phyloP scores from a whole-genome alignment of 495 filamentous ascomycete species.

The Aspergillus saccharolyticus region DNA sequence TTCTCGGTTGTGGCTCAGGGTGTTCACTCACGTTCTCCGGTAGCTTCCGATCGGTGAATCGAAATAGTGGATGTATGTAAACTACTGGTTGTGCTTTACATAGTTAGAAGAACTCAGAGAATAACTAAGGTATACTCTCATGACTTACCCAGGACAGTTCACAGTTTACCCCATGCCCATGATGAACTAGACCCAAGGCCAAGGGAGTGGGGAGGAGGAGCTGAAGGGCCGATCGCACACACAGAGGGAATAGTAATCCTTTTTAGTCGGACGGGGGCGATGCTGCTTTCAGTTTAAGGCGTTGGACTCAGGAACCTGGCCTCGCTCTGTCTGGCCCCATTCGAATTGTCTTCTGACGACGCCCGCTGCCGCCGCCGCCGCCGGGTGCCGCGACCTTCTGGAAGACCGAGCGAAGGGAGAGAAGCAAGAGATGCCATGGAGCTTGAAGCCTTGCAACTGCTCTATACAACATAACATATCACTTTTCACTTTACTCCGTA shows the following conservation, averaged over 20 bases:
- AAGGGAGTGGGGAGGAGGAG: conserved; percentile 2
- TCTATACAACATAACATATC: no score
- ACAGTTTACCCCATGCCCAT: no score
- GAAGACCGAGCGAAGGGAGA: conserved; percentile 16
- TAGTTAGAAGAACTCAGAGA: no score
- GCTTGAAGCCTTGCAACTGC: neutral
- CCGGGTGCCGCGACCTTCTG: conserved; percentile 20
- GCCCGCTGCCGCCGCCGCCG: conserved; percentile 11
- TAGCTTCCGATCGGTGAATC: neutral
- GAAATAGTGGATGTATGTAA: no score
- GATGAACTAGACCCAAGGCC: neutral
- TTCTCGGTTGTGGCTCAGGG: conserved; percentile 1
- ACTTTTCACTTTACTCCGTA: neutral
- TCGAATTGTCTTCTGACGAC: conserved; percentile 12
- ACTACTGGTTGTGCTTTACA: no score
- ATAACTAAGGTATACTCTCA: no score
- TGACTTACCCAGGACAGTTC: no score
- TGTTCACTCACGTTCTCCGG: neutral
- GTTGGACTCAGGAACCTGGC: no score
- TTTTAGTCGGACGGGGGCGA: no score
- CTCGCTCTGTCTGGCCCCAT: neutral
- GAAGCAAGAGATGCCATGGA: neutral
- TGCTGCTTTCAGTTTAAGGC: neutral
- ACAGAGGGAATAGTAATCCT: neutral
- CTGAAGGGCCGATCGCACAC: conserved; percentile 1